Conservation (phyloP, 2,329 filamentous ascomycete genomes). For the Curvularia verruculosa region DNA sequence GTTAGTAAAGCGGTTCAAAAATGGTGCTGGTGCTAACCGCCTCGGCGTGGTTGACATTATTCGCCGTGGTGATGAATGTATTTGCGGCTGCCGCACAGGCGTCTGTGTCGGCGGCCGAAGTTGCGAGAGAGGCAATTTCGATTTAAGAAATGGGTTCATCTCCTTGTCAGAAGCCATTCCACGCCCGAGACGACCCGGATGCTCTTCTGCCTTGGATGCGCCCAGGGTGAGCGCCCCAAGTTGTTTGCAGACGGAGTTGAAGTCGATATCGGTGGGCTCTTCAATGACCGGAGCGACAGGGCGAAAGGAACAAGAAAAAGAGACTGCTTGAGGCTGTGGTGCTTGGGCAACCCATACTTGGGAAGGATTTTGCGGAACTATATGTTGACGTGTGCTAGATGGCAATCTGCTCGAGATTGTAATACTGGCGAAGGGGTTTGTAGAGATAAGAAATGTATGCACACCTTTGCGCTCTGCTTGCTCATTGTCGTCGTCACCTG, state of each 20-base stretch:
- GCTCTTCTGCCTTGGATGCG: conserved; percentile 25
- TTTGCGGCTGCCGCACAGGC: conserved; percentile 23
- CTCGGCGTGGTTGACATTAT: conserved; percentile 27
- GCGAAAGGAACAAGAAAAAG: conserved; percentile 33
- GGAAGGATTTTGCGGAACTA: conserved; percentile 24
- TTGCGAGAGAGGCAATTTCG: conserved; percentile 24
- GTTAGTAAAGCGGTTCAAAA: conserved; percentile 78
- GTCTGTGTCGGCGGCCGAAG: conserved; percentile 36
- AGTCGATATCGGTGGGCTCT: conserved; percentile 39
- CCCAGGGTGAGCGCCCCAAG: conserved; percentile 37
- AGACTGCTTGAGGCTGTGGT: conserved; percentile 28
- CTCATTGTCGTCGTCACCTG: conserved; percentile 50
- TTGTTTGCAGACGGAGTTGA: conserved; percentile 32
- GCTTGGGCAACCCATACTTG: conserved; percentile 22
- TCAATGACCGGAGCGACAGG: conserved; percentile 35
- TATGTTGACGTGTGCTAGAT: conserved; percentile 27
- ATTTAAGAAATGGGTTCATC: conserved; percentile 31
- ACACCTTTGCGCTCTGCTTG: conserved; percentile 55
- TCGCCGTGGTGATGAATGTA: conserved; percentile 20
- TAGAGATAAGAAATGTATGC: conserved; percentile 50
- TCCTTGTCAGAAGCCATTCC: conserved; percentile 39
- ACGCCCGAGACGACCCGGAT: conserved; percentile 31
- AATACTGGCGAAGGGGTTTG: conserved; percentile 35
- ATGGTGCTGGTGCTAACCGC: conserved; percentile 57
- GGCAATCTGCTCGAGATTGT: conserved; percentile 39